Evolutionary conservation across 208 protist species (phyloP).

Genomic region (Leishmania gerbilli): DNA sequence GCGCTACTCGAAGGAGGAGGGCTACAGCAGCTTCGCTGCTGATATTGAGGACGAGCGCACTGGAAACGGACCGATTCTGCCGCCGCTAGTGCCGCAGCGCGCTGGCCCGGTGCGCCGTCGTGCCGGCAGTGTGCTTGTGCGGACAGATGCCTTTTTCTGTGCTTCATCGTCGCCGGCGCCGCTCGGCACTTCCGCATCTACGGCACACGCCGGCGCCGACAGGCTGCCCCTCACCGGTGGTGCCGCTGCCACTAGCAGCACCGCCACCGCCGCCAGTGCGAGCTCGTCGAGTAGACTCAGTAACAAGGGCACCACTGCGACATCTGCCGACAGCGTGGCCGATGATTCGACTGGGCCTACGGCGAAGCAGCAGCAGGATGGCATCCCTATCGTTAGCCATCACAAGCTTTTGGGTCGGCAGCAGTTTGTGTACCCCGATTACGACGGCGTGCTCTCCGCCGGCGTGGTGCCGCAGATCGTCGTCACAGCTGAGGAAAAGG

Average conservation of each 20-base stretch:
- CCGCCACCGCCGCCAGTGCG: neutral
- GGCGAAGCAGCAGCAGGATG: conserved; percentile 10
- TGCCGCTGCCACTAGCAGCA: neutral
- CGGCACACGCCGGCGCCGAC: neutral
- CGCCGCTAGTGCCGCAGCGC: conserved; percentile 41
- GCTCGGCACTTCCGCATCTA: neutral
- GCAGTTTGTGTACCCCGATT: conserved; percentile 82
- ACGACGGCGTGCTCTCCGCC: conserved; percentile 85
- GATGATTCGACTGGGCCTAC: neutral
- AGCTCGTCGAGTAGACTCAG: neutral
- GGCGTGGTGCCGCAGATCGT: conserved; percentile 82
- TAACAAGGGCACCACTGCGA: neutral
- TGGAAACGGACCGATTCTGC: conserved; percentile 59
- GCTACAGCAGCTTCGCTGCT: conserved; percentile 55
- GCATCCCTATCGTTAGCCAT: conserved; percentile 84
- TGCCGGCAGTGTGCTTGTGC: neutral
- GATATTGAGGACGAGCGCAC: conserved; percentile 70
- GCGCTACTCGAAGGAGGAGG: conserved; percentile 46
- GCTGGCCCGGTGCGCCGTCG: conserved; percentile 19
- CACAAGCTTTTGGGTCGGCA: conserved; percentile 78
- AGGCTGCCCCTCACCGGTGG: neutral
- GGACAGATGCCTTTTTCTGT: conserved; percentile 15
- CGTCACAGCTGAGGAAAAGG: conserved; percentile 63
- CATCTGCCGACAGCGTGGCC: neutral
- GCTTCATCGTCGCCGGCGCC: neutral